Percentiles rank a stretch among this genome's conserved stretches.
Evolutionary conservation across 768 basidiomycete species (phyloP).

Genomic region (Psilocybe tampanensis): DNA sequence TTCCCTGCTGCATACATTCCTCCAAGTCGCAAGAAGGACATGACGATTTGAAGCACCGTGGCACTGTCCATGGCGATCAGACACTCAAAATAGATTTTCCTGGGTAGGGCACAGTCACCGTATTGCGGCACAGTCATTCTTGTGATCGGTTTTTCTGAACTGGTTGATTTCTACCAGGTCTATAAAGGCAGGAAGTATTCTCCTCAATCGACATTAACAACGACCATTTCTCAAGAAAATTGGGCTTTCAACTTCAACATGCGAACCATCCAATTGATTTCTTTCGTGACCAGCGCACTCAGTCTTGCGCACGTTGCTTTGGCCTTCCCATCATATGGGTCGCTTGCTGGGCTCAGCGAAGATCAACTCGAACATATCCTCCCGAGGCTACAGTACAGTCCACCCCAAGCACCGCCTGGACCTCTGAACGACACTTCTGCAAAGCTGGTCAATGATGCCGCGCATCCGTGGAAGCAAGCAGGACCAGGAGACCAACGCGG

Average conservation of each 20-base stretch:
- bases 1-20: too few relatives aligned
- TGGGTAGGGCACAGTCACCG: too few relatives aligned
- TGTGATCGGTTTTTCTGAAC: neutral
- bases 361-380: constrained; percentile 10
- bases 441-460: constrained; percentile 26
- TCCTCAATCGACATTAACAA: too few relatives aligned
- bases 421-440: constrained; percentile 21
- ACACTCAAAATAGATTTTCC: too few relatives aligned
- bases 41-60: too few relatives aligned
- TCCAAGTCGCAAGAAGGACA: too few relatives aligned
- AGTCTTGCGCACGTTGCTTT: neutral
- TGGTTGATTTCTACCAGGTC: too few relatives aligned
- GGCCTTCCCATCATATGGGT: constrained; percentile 13
- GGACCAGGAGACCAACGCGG: constrained; percentile 22
- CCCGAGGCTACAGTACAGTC: constrained; percentile 7
- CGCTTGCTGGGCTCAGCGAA: constrained; percentile 13
- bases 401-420: constrained; percentile 16
- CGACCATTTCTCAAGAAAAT: neutral
- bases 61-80: too few relatives aligned
- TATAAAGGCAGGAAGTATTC: too few relatives aligned
- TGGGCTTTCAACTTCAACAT: neutral
- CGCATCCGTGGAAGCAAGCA: constrained; percentile 23
- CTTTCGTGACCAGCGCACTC: neutral
- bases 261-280: neutral
- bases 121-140: too few relatives aligned